These are phyloP conservation scores for Citrus hindsii DNA, from an alignment of 345 rosid species.

Conservation along the genomic window DNA sequence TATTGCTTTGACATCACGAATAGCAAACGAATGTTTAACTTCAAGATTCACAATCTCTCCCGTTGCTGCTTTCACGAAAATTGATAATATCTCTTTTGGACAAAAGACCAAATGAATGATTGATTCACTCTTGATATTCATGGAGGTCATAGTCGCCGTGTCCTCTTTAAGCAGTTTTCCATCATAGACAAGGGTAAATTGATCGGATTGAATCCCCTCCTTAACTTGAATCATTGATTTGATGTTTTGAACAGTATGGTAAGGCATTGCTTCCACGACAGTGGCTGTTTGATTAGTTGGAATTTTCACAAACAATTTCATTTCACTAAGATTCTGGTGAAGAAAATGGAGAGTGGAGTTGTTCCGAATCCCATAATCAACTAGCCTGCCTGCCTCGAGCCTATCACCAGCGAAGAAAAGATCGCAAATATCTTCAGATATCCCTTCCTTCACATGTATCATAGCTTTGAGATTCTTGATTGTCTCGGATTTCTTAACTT, in stretches of 20 bases:
- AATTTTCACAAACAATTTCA: slow-evolving; percentile 20
- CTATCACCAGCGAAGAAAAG: slow-evolving; percentile 23
- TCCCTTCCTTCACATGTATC: slow-evolving; percentile 24
- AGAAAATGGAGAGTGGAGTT: slow-evolving; percentile 23
- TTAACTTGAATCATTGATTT: slow-evolving; percentile 20
- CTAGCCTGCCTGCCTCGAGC: slow-evolving; percentile 24
- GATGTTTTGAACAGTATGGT: slow-evolving; percentile 22
- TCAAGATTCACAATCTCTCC: slow-evolving; percentile 20
- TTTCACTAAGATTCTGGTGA: background rate
- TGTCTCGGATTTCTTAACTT: slow-evolving; percentile 17
- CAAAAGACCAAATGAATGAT: slow-evolving; percentile 21
- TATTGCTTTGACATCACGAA: slow-evolving; percentile 26
- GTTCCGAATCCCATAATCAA: slow-evolving; percentile 22
- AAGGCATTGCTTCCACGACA: slow-evolving; percentile 16
- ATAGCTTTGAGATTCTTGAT: slow-evolving; percentile 24
- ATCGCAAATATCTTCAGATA: slow-evolving; percentile 13
- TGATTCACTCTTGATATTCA: slow-evolving; percentile 18
- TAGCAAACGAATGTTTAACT: slow-evolving; percentile 16
- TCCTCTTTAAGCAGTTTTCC: slow-evolving; percentile 30
- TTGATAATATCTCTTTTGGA: slow-evolving; percentile 18
- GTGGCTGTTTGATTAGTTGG: slow-evolving; percentile 13
- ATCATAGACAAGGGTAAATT: slow-evolving; percentile 24
- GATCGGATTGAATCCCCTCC: slow-evolving; percentile 22
- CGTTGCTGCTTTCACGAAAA: slow-evolving; percentile 20
- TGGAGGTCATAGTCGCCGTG: slow-evolving; percentile 19